Evolutionary conservation across 768 basidiomycete genomes (phyloP).

Genomic region (Podaxis mareebaensis): DNA sequence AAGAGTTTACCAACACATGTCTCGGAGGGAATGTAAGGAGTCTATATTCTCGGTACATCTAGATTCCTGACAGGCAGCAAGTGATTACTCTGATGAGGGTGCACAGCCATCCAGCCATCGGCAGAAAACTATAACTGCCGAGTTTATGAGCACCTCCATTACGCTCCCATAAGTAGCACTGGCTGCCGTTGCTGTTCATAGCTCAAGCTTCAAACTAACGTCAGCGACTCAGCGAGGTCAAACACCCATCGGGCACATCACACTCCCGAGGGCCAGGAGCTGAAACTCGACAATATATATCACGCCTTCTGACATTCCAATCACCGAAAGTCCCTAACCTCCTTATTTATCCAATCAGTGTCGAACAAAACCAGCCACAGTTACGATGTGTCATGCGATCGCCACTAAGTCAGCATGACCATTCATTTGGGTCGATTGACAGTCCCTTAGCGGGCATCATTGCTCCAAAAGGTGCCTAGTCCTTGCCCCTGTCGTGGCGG

Average conservation of each 20-base stretch:
- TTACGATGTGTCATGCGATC: not conserved
- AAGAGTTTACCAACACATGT: not conserved
- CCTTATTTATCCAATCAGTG: not conserved
- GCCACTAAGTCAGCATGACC: not conserved
- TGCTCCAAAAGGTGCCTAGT: not conserved
- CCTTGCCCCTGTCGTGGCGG: not conserved
- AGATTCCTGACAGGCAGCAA: too few species aligned
- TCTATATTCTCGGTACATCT: too few species aligned
- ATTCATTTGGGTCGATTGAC: not conserved
- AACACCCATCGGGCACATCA: not conserved
- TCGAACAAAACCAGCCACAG: not conserved
- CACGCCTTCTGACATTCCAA: not conserved
- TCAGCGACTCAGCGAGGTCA: not conserved
- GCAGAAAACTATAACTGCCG: not conserved
- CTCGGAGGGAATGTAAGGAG: not conserved
- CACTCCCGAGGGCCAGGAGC: not conserved
- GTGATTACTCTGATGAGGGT: too few species aligned
- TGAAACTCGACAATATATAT: not conserved
- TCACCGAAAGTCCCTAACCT: not conserved
- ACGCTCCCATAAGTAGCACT: not conserved
- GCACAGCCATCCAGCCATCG: too few species aligned
- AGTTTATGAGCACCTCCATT: not conserved
- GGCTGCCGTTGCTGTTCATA: not conserved
- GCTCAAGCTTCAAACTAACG: not conserved
- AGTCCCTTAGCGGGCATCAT: not conserved